Evolutionary conservation across 371 early-diverging fungal species (phyloP), one percentile per base, ranked within the genome.

Genomic region (Cokeromyces recurvatus): DNA sequence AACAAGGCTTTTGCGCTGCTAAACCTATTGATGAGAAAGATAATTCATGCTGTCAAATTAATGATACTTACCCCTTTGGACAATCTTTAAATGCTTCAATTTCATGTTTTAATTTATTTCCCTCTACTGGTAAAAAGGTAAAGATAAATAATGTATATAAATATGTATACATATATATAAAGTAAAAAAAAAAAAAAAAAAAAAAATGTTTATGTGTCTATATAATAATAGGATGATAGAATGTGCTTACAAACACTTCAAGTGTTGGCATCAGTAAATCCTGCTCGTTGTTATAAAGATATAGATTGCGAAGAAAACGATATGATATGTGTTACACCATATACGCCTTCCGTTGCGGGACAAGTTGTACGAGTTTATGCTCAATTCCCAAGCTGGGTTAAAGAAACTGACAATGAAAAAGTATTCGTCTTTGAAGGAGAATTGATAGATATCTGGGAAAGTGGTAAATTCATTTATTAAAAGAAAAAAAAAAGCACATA

Each of bases 381-480:
- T 27, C 49, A 55, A 8, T 40, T 46, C 25, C 75, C 76, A 1
- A 45, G 57, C 14, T 80, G 79, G 74, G 36, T 64, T 38, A 5
- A 4, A 11, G 38, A 44, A 32, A 44, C 48, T 15, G 55, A 58
- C n/a, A 50, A 42, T 7, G 62, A 69, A 22, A 67, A 65, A 31
- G 53, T 62, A 16, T 58, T 74, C 62, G 50, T 81, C 32, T 78
- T 66, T 70, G 66, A 68, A 50, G 83, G 84, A 4, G 81, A 82
- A 47, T 53, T 81, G 23, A 64, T 76, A 4, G 81, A 82, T 65
- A 71, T 83, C 16, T 82, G 75, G 70, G 73, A 77, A 52, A 73
- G 71, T 42, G 77, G 82, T 76, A 52, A 47, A 24, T 15, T 8
- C 8, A 44, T 41, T 41, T 6, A 1, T 17, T 19, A n/a, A n/a